phyloP scores from a whole-genome alignment of 148 eudicot species.

The Selenicereus undatus region DNA sequence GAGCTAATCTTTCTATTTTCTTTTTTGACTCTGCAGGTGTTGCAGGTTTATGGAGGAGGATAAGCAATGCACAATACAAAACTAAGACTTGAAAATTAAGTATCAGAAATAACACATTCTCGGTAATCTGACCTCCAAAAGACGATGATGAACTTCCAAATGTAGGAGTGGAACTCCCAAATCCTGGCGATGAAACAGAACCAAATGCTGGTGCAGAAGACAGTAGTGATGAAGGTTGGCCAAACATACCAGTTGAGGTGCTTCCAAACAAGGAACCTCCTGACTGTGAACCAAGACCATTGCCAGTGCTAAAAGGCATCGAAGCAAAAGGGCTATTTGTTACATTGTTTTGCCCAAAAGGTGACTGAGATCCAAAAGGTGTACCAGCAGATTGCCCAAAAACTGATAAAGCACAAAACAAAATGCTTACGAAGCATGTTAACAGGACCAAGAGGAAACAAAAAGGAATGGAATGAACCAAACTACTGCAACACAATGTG shows the following conservation, averaged over 20 bases:
- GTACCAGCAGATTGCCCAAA: slow-evolving; percentile 84
- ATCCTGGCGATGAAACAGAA: slow-evolving; percentile 66
- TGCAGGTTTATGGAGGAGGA: too few species aligned
- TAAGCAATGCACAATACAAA: too few species aligned
- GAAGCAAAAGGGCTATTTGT: slow-evolving; percentile 79
- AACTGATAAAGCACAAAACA: slow-evolving; percentile 41
- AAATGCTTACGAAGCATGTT: background rate
- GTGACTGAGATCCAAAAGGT: slow-evolving; percentile 82
- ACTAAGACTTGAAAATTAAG: too few species aligned
- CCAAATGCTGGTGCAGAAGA: slow-evolving; percentile 77
- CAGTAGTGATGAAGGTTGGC: slow-evolving; percentile 65
- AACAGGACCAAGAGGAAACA: too few species aligned
- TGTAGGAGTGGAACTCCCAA: slow-evolving; percentile 62
- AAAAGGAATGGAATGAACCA: too few species aligned
- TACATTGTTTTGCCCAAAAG: slow-evolving; percentile 76
- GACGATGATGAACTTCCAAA: slow-evolving; percentile 70
- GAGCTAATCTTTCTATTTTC: too few species aligned
- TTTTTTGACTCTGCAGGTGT: too few species aligned
- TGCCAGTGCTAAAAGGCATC: slow-evolving; percentile 35
- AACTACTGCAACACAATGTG: too few species aligned
- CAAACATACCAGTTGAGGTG: slow-evolving; percentile 91
- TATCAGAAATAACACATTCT: background rate
- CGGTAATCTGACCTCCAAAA: slow-evolving; percentile 54
- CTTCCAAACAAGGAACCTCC: slow-evolving; percentile 83
- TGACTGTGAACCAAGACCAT: slow-evolving; percentile 55